phyloP scores from a whole-genome alignment of 2,329 filamentous ascomycete species.

The Diaporthe sp. region DNA sequence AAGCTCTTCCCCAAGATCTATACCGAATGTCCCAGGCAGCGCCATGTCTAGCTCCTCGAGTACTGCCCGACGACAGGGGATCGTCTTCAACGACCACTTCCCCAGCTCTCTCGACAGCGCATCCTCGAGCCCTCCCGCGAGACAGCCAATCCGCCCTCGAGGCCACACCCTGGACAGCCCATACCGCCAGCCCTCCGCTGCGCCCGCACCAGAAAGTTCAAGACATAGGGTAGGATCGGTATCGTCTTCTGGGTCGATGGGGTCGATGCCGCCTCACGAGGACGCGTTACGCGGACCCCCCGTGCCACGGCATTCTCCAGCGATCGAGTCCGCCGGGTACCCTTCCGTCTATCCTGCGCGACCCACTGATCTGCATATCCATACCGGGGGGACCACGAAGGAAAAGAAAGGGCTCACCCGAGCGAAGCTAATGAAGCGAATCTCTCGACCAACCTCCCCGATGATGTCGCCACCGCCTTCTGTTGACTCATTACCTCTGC shows the following conservation, averaged over 20 bases:
- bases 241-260: conserved; percentile 72
- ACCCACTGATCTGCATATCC: conserved; percentile 53
- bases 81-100: conserved; percentile 72
- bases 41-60: conserved; percentile 49
- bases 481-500: conserved; percentile 71
- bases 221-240: conserved; percentile 80
- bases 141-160: conserved; percentile 62
- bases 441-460: conserved; percentile 71
- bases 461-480: conserved; percentile 67
- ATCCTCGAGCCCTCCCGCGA: conserved; percentile 58
- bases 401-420: conserved; percentile 63
- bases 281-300: conserved; percentile 52
- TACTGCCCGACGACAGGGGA: conserved; percentile 61
- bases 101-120: conserved; percentile 64
- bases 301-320: conserved; percentile 58
- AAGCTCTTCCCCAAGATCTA: conserved; percentile 61
- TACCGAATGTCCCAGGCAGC: conserved; percentile 55
- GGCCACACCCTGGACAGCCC: conserved; percentile 72
- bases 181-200: conserved; percentile 61
- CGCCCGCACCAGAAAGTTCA: conserved; percentile 58
- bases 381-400: conserved; percentile 51
- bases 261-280: conserved; percentile 67
- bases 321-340: conserved; percentile 59
- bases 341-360: conserved; percentile 55
- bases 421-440: conserved; percentile 69